Base-by-base conservation (phyloP, 2,329 filamentous ascomycete genomes). In the Hypoxylon sp. region DNA sequence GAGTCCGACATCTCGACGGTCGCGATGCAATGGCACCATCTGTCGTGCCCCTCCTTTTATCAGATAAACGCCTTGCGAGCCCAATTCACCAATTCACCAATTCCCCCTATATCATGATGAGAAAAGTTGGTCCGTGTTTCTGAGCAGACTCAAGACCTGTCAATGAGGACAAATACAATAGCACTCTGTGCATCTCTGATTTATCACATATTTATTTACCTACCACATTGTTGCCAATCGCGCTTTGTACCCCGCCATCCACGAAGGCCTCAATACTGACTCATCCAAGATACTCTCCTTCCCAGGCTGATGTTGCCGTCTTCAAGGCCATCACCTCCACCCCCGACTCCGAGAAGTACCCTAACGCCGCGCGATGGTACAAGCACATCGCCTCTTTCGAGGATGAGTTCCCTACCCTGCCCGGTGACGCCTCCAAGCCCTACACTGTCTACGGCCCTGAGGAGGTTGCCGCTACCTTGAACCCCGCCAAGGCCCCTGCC, bases 351-450 rank as follows among this genome's bases (percentile, higher is more conserved):
- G 80, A 82, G 75, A 96, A 96, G 82, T 96, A 89, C 86, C 91
- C 93, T 70, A 82, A 96, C 80, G 91, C 89, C 71, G 91, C 90
- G 72, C 89, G 94, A 76, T 99, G 94, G 94, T 97, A 96, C 87
- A 96, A 95, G 86, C 93, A 99, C 86, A 90, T 97, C 72, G 85
- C 89, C 74, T 89, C 89, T 67, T 96, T 90, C 80, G 87, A 95
- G 83, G 82, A 88, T 65, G 93, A 97, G 77, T 97, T 97, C 81
- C 81, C 88, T 69, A 89, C 86, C 62, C 89, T 99, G 42, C 84
- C 91, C 52, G 94, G 94, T 75, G 93, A 97, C 78, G 84, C 92
- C 67, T 88, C 89, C 75, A 91, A 94, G 82, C 81, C 88, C 64
- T 90, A 88, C 81, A 92, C 89, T 68, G 83, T 87, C 73, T 97